phyloP scores from a whole-genome alignment of 2,329 filamentous ascomycete genomes.

The Raffaelea arxii region DNA sequence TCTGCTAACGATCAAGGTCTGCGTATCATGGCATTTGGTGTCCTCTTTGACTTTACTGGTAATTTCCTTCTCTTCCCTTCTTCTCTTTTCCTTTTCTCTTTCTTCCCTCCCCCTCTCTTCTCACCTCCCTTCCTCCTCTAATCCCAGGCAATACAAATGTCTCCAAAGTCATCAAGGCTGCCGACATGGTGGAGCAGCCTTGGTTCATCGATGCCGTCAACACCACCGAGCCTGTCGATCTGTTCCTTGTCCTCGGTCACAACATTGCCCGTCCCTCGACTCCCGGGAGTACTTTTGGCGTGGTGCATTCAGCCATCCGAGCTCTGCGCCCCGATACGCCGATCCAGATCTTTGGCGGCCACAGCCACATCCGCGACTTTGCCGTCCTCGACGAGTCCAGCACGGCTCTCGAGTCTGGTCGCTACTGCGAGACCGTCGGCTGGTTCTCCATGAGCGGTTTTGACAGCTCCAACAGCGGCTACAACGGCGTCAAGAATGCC shows the following conservation, averaged over 20 bases:
- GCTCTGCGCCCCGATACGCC: conserved; percentile 44
- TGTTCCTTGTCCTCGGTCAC: conserved; percentile 56
- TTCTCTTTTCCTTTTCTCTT: neutral
- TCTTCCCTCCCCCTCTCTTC: neutral
- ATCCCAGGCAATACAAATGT: conserved; percentile 45
- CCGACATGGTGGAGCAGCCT: conserved; percentile 36
- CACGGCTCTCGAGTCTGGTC: conserved; percentile 51
- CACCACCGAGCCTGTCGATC: conserved; percentile 43
- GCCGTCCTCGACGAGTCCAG: conserved; percentile 51
- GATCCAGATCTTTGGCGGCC: conserved; percentile 56
- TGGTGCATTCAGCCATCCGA: conserved; percentile 49
- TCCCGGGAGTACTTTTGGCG: conserved; percentile 30
- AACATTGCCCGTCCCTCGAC: conserved; percentile 43
- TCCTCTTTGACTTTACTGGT: conserved; percentile 36
- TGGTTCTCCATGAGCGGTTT: conserved; percentile 58
- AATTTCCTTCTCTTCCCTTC: conserved; percentile 17
- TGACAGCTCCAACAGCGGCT: conserved; percentile 32
- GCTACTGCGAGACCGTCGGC: conserved; percentile 60
- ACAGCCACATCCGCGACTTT: conserved; percentile 57
- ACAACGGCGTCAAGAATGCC: conserved; percentile 23
- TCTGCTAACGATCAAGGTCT: conserved; percentile 18
- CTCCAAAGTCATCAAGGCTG: conserved; percentile 48
- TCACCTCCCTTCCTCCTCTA: neutral
- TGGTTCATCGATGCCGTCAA: conserved; percentile 54
- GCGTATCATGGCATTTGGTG: conserved; percentile 33